Evolutionary conservation across 2,329 filamentous ascomycete genomes (phyloP), one percentile per base, ranked within the genome.

Genomic region (Ceratocystis colombiana): DNA sequence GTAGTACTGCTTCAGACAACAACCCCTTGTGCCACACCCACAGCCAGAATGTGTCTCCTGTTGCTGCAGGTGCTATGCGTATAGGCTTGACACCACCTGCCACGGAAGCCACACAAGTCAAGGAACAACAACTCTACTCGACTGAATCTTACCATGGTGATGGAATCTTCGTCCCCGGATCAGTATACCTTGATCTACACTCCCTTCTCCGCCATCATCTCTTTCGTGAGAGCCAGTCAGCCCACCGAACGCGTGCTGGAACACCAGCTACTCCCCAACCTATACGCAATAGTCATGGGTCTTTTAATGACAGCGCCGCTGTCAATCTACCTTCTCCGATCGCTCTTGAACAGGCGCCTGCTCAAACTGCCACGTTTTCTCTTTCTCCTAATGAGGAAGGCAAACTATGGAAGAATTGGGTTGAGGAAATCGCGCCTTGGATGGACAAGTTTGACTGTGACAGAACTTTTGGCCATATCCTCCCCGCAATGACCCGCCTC

Each of bases 381-480:
- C 53, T 67, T 62, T 45, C 50, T n/a, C 37, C 44, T 10, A n/a
- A 73, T 1, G 72, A 76, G 53, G 75, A 76, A 61, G 74, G 72
- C 44, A 64, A 66, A 0, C 68, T 78, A 1, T 78, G 76, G 76
- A 75, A 73, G 64, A 77, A 77, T 63, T 78, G 76, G 72, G 73
- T 78, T 62, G 73, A 76, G 28, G 76, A 78, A 41, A 73, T 78
- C 50, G 75, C 76, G 1, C 76, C 75, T 0, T 77, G 76, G 79
- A 76, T 82, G 1, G 80, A 83, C 67, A 82, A 80, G 73, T 82
- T 83, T 64, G 80, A 82, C 69, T 74, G 75, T 37, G 73, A 79
- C 61, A 73, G 76, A 1, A 76, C 79, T 33, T 82, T 82, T 68
- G 77, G 77, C 22, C 76, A 78, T 5, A 76, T 77, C 4, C 73